Base-by-base conservation (phyloP, 2,329 filamentous ascomycete species). In the Claviceps paspali region DNA sequence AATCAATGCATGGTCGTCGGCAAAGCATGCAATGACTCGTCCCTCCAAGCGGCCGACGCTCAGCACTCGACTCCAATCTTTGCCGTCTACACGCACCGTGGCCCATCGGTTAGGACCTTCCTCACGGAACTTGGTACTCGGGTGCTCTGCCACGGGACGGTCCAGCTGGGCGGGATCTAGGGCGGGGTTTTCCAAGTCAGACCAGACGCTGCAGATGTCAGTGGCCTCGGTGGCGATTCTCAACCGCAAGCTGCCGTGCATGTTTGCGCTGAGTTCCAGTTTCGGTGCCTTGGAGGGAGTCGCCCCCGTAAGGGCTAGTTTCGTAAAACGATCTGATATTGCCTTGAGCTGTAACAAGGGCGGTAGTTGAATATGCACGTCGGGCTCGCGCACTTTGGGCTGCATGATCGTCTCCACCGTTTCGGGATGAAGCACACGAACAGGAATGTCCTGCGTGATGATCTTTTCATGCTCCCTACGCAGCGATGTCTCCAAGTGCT, bases 401-500 rank as follows among this genome's bases (percentile, higher is more conserved):
- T 98, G 88, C 62, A 93, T 85, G 43, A 96, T 77, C n/a, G 78
- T 82, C 51, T 91, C 82, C n/a, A 96, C 85, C 0, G 76, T 80
- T 36, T 81, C 75, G 2, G 83, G 78, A 40, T 83, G 77, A 8
- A 98, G 71, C 2, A 98, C 86, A 14, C 87, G 79, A 30, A 96
- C 81, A n/a, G 91, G 91, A 28, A 98, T 82, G 58, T 96, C 86
- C 53, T 98, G 91, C 1, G 86, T 94, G 51, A 98, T 82, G 48
- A 92, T 71, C 44, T 91, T 93, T 56, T 95, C 87, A 48, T 85
- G 79, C 51, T 88, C 83, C 39, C 80, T 68, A 30, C 65, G 61
- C 18, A 73, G 68, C 47, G 53, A 72, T 46, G 64, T 74, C 55
- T 70, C 73, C 18, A 77, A 59, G 21, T 73, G 59, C 40, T 66